A percentile compares a stretch with the other conserved stretches of the same genome.
phyloP scores from a whole-genome alignment of 257 asterid genomes.

The Handroanthus guayacan region DNA sequence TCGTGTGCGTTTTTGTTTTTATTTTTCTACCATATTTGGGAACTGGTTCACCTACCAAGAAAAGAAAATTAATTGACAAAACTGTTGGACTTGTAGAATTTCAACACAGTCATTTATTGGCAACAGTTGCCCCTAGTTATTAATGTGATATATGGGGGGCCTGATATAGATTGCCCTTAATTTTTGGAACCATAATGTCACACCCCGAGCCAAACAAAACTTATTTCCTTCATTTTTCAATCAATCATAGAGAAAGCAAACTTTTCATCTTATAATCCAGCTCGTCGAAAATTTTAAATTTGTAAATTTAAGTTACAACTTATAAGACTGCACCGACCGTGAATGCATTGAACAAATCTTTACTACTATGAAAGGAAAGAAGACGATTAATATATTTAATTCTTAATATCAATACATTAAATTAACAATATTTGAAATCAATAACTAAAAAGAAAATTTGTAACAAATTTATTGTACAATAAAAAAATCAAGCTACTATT shows the following conservation, averaged over 20 bases:
- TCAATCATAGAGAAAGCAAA: neutral
- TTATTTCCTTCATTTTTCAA: neutral
- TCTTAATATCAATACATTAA: too few relatives aligned
- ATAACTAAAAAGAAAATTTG: too few relatives aligned
- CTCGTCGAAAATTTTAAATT: too few relatives aligned
- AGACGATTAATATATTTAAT: too few relatives aligned
- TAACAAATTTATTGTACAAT: too few relatives aligned
- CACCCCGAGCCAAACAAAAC: neutral
- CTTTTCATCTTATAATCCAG: too few relatives aligned
- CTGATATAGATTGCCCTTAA: neutral
- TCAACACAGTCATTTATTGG: slow-evolving; percentile 6
- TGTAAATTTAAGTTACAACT: too few relatives aligned
- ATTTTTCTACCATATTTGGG: neutral
- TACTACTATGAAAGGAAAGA: too few relatives aligned
- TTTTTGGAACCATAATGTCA: neutral
- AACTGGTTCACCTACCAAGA: neutral
- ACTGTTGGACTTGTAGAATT: neutral
- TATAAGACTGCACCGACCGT: too few relatives aligned
- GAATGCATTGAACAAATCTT: too few relatives aligned
- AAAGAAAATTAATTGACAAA: neutral
- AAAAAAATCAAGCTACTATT: too few relatives aligned
- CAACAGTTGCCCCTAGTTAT: slow-evolving; percentile 6
- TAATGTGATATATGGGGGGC: neutral
- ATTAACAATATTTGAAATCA: too few relatives aligned
- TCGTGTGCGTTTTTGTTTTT: neutral